Base-by-base conservation (phyloP, 116 monocot species). In the Papilionanthe hybrid region DNA sequence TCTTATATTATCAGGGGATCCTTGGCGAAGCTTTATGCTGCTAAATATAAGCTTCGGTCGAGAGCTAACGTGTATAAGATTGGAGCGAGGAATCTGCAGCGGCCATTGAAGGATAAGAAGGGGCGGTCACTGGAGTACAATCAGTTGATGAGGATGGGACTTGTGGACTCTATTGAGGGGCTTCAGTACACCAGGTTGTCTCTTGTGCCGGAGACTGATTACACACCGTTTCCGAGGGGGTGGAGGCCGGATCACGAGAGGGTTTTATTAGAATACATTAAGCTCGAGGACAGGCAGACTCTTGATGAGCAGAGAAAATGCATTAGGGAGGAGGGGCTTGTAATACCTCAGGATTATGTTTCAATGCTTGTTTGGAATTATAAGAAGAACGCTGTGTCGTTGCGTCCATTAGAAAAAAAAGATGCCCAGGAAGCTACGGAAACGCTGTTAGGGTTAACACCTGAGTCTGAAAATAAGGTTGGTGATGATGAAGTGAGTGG, bases 41-140 rank as follows among this genome's bases (percentile, higher is more conserved):
- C 97, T 60, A 97, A 97, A 77, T 97, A 97, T 78, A 97, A 97
- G 85, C 88, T 97, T 12, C 81, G 97, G 20, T 97, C 97, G 4
- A 91, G 97, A 75, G 97, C 97, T n/a, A 97, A 96, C 77, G 97
- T 97, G 29, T 97, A 97, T 81, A 97, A 92, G 82, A 97, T 97
- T 85, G 97, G 92, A 43, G 92, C 97, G 4, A 88, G 97, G 81
- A 97, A 92, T 69, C 91, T 97, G 9, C 90, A 94, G 75, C 87
- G 97, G 1, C 97, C 97, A 7, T 77, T 94, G 76, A 97, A 94
- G 86, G 97, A 97, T 28, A 97, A 97, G 87, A 97, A 97, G 77
- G 97, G 97, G 53, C 85, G 81, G 74, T 97, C 97, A 5, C 94
- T 92, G 1, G 97, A 97, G 83, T 97, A 94, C 81, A 89, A 89